These are phyloP conservation scores for Boletus reticuloceps DNA, from an alignment of 768 basidiomycete genomes.

Conservation along the genomic window DNA sequence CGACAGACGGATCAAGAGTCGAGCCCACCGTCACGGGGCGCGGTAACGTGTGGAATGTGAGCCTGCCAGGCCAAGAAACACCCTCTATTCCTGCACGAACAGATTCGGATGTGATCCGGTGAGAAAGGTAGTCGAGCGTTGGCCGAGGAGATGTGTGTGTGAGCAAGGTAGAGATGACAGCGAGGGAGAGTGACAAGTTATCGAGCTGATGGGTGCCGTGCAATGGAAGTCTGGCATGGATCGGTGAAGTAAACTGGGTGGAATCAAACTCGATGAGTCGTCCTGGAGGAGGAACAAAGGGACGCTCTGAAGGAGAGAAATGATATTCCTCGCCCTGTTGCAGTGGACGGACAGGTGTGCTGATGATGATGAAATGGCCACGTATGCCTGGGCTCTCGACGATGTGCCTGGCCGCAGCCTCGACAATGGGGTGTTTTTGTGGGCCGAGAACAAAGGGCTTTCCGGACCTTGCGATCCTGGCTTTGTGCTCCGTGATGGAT, in stretches of 20 bases:
- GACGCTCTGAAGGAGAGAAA: constrained; percentile 33
- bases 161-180: constrained; percentile 58
- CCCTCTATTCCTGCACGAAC: constrained; percentile 56
- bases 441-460: constrained; percentile 64
- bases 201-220: constrained; percentile 82
- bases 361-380: constrained; percentile 40
- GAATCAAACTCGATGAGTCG: constrained; percentile 44
- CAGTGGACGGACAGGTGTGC: constrained; percentile 33
- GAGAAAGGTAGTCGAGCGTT: constrained; percentile 5
- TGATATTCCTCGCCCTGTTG: constrained; percentile 33
- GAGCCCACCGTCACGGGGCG: constrained; percentile 17
- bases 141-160: constrained; percentile 35
- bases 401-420: constrained; percentile 39
- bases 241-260: constrained; percentile 40
- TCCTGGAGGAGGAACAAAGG: constrained; percentile 34
- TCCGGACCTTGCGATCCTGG: constrained; percentile 66
- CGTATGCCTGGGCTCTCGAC: constrained; percentile 38
- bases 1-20: constrained; percentile 24
- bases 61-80: constrained; percentile 78
- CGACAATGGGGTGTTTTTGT: constrained; percentile 55
- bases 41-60: constrained; percentile 59
- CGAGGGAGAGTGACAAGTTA: constrained; percentile 73
- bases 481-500: constrained; percentile 80
- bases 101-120: constrained; percentile 43
- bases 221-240: constrained; percentile 59